These are phyloP conservation scores for Vigna hirtella DNA, from an alignment of 306 rosid genomes.

Conservation along the genomic window DNA sequence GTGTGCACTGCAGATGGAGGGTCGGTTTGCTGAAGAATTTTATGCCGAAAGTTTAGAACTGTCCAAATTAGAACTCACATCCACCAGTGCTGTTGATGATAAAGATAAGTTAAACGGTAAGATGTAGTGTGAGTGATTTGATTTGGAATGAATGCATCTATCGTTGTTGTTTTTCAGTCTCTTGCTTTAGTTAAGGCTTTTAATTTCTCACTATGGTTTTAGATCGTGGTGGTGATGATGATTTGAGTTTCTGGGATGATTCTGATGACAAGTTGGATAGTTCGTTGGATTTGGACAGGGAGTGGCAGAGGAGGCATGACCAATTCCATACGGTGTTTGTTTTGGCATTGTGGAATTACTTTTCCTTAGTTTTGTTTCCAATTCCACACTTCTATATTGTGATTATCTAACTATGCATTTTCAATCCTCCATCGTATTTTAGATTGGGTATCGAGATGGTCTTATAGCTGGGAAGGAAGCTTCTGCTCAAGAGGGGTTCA, in stretches of 20 bases:
- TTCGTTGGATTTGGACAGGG: conserved; percentile 65
- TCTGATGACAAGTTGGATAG: conserved; percentile 59
- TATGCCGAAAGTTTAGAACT: conserved; percentile 67
- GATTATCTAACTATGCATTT: conserved; percentile 19
- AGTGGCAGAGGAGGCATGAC: conserved; percentile 76
- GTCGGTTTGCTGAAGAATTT: conserved; percentile 72
- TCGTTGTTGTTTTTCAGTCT: background rate
- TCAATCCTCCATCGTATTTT: conserved; percentile 15
- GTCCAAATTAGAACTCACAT: conserved; percentile 55
- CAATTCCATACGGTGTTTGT: conserved; percentile 72
- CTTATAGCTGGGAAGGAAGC: conserved; percentile 81
- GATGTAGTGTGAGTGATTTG: conserved; percentile 14
- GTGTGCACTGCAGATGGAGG: conserved; percentile 64
- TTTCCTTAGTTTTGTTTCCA: conserved; percentile 19
- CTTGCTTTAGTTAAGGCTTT: conserved; percentile 26
- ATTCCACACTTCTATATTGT: conserved; percentile 2
- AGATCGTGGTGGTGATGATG: conserved; percentile 57
- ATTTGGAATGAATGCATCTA: conserved; percentile 4
- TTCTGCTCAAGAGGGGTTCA: conserved; percentile 87
- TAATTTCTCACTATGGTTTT: conserved; percentile 37
- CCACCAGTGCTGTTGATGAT: conserved; percentile 31
- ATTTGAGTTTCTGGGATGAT: conserved; percentile 54
- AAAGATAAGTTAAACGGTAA: conserved; percentile 51
- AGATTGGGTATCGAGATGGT: conserved; percentile 93
- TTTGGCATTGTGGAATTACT: conserved; percentile 14